Evolutionary conservation across 2,329 filamentous ascomycete species (phyloP).

Genomic region (Lecanicillium sp.): DNA sequence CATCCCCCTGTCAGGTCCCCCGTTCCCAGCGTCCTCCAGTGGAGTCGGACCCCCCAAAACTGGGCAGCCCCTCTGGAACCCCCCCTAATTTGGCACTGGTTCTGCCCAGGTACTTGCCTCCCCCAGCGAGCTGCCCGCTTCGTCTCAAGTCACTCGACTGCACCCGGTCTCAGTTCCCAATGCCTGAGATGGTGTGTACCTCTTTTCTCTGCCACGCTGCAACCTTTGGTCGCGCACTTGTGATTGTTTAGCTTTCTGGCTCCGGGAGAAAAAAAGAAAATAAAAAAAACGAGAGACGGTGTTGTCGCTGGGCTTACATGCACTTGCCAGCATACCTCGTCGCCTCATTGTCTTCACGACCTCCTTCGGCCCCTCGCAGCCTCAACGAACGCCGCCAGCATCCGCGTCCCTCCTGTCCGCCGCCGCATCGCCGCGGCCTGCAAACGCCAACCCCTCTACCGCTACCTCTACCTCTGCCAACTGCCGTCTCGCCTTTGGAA

Average conservation of each 20-base stretch:
- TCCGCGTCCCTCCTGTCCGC: constrained; percentile 1
- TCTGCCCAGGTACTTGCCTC: not conserved
- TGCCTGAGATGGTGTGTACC: constrained; percentile 6
- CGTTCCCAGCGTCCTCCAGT: too few species aligned
- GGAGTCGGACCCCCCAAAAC: not conserved
- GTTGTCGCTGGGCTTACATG: constrained; percentile 3
- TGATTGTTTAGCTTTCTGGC: not conserved
- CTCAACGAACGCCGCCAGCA: constrained; percentile 8
- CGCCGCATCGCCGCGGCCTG: constrained; percentile 1
- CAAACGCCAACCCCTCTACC: constrained; percentile 3
- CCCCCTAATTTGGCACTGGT: constrained; percentile 1
- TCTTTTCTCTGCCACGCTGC: constrained; percentile 1
- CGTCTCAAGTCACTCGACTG: not conserved
- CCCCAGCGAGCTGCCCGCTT: not conserved
- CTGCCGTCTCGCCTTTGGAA: constrained; percentile 4
- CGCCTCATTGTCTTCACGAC: constrained; percentile 7
- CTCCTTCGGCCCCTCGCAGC: not conserved
- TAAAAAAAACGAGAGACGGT: too few species aligned
- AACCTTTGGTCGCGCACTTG: not conserved
- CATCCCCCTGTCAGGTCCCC: too few species aligned
- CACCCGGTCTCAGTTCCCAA: not conserved
- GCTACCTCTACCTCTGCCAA: too few species aligned
- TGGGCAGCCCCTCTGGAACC: constrained; percentile 3
- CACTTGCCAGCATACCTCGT: constrained; percentile 10
- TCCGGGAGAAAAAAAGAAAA: not conserved